Evolutionary conservation across 345 rosid species (phyloP), one percentile per base, ranked within the genome.

Genomic region (Mangifera indica): DNA sequence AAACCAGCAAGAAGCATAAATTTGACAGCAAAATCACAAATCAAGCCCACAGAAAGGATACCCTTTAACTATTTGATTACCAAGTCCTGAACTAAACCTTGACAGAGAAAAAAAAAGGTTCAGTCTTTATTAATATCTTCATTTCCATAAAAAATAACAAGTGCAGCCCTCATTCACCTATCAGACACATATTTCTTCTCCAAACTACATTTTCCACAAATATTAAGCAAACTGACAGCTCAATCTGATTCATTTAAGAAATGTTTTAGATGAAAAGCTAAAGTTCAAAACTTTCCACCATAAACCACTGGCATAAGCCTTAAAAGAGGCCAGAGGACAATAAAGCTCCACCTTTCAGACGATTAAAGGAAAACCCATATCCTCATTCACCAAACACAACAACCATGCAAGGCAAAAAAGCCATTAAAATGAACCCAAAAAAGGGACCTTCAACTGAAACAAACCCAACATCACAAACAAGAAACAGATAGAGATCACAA

Each of bases 381-480:
- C 58, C 74, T 37, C 72, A 52, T 70, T 74, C 6, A 65, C 68
- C 54, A 52, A 55, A 72, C 26, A 67, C 59, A 72, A 60, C 72
- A 69, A 69, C n/a, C 52, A 59, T 13, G 7, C 58, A 26, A 12
- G 52, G 12, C 18, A 15, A 48, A 72, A 60, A 68, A 10, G 44
- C 34, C 72, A 51, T 56, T 9, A 22, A 57, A 14, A 59, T 40
- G 5, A 26, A 60, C 40, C 11, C 22, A 24, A 40, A 22, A 2
- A 18, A 8, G 14, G n/a, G 22, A n/a, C 25, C 4, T 22, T 25
- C 17, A 71, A 76, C 49, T 9, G 69, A 55, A 55, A 13, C 54
- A 48, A 60, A 53, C 60, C 42, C 62, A 66, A 53, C 17, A 55
- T 40, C 12, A 22, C 26, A 25, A 69, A 67, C 59, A 20, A 72